These are phyloP conservation scores for Jasminum sambac DNA, from an alignment of 257 asterid species.

Conservation along the genomic window DNA sequence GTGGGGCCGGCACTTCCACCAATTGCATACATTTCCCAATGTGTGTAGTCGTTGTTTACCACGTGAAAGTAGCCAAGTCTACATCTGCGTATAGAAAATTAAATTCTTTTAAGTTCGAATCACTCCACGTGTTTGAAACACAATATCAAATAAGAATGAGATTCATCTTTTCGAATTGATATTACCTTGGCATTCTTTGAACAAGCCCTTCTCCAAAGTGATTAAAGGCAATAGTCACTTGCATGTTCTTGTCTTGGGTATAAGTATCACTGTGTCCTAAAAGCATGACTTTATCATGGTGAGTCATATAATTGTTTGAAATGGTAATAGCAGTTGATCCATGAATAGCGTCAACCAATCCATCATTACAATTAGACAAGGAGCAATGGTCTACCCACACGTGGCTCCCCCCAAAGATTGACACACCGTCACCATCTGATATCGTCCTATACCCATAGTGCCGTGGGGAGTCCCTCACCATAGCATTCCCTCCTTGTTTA, in stretches of 20 bases:
- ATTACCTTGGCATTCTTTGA: conserved; percentile 81
- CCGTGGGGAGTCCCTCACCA: conserved; percentile 62
- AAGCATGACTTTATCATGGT: conserved; percentile 86
- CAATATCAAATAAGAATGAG: background rate
- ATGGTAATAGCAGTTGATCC: conserved; percentile 77
- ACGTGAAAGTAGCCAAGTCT: conserved; percentile 88
- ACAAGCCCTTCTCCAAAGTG: conserved; percentile 90
- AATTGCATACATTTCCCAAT: conserved; percentile 92
- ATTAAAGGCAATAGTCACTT: conserved; percentile 73
- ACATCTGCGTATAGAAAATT: conserved; percentile 49
- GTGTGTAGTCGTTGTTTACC: conserved; percentile 87
- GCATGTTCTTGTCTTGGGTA: conserved; percentile 63
- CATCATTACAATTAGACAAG: conserved; percentile 60
- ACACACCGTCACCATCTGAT: conserved; percentile 85
- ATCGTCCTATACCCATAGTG: conserved; percentile 74
- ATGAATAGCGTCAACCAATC: conserved; percentile 63
- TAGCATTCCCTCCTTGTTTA: conserved; percentile 73
- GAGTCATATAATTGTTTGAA: conserved; percentile 66
- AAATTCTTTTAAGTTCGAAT: background rate
- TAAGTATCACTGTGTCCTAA: conserved; percentile 71
- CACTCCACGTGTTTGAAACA: too few relatives aligned
- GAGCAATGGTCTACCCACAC: conserved; percentile 90
- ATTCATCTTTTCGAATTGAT: fast-evolving
- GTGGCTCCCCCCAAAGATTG: conserved; percentile 69
- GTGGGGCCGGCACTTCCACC: conserved; percentile 91